Evolutionary conservation across 2,329 filamentous ascomycete species (phyloP), one percentile per base, ranked within the genome.

Genomic region (Cordyceps cicadae): DNA sequence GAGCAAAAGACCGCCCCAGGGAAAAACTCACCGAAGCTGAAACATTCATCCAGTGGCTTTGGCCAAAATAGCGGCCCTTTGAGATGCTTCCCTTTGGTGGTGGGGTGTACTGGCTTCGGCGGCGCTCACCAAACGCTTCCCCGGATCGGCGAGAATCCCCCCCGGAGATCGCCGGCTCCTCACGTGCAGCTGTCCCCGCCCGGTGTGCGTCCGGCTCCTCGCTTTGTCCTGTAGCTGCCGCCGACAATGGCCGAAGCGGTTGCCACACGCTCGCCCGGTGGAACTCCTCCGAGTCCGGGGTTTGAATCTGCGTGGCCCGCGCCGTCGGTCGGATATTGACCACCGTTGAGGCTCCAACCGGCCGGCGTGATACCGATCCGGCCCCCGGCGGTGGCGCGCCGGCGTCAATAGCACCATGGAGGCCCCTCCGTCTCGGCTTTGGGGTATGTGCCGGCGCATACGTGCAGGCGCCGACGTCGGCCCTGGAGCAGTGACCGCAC

Each of bases 401-500:
- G 29, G n/a, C 19, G 17, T 14, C 21, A 9, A 24, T n/a, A 32
- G 52, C 59, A 24, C 12, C 19, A 29, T 4, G 5, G 6, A 8
- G 29, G 3, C 34, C 29, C 50, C 46, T 51, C 17, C 41, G 39
- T 48, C 53, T 26, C 19, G 60, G 9, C 29, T 58, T 53, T 2
- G 72, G 72, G 17, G 69, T 63, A 45, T 74, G 72, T 43, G 71
- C 66, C 39, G 75, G 69, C 29, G 71, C 73, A 65, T 85, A 87
- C 1, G 81, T 75, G 66, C 85, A 87, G 78, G 79, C 24, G 5
- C 43, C 32, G 34, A 8, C 32, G 32, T 21, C 19, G 37, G 82
- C 81, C 64, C 80, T 79, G n/a, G 80, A 62, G 66, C 85, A 87
- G 62, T 85, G 83, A 62, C 75, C 77, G 66, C 85, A 87, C 1